Base-by-base conservation (phyloP, 1,139 yeast species). In the Candida dubliniensis region DNA sequence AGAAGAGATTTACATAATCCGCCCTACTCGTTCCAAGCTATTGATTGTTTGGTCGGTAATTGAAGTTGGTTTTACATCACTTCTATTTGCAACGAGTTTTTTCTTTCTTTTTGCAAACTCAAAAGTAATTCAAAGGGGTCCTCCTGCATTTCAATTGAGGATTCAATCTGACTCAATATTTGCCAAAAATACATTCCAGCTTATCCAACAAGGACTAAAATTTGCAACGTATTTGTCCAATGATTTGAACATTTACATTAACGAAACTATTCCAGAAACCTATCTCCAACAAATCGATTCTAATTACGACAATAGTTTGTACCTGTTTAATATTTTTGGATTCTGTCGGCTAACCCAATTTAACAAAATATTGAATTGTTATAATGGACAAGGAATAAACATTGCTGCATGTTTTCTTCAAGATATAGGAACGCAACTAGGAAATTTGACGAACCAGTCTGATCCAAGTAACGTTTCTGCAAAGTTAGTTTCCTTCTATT, bases 221-320 rank as follows among this genome's bases (percentile, higher is more conserved):
- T 67, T 81, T 50, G 58, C 81, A 10, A 75, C 86, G 0, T 80
- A 76, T 52, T 61, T 82, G 45, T 83, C 85, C 0, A 69, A 74
- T 36, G 87, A 82, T 53, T 69, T 81, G 40, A 69, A 69, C 40
- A 56, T 62, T 12, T 56, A 55, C 43, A 57, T 50, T 39, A 61
- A 57, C 36, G 29, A 40, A 25, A 56, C 74, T 63, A 38, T 60
- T 59, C 48, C 47, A 46, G 57, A 53, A 38, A 51, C 56, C 18
- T 60, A 59, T 30, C 45, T 63, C 37, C 59, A 62, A 46, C 54
- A 61, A 2, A 69, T 79, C 38, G 79, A 76, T 52, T 71, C 81
- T 0, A 70, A 76, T 47, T 70, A 75, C 35, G 64, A 65, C 27
- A 61, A 67, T 38, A 74, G 72, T 37, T 37, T 64, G 10, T 80